Evolutionary conservation across 768 basidiomycete species (phyloP).

Genomic region (Lactarius pseudohatsudake): DNA sequence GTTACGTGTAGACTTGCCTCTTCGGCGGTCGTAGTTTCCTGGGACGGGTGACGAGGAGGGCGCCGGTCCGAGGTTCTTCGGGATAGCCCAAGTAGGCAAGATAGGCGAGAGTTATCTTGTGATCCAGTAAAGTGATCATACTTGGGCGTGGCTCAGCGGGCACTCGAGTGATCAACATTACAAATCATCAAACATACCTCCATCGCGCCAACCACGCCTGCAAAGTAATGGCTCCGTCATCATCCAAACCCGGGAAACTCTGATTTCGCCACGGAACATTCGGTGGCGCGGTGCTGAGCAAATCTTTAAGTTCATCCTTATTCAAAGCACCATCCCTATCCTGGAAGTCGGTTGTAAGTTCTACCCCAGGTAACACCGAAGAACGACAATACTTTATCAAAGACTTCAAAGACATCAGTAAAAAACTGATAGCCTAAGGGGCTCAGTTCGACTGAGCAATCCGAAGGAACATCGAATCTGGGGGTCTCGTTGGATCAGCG

Average conservation of each 20-base stretch:
- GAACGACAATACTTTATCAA: slow-evolving; percentile 71
- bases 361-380: neutral
- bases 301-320: slow-evolving; percentile 73
- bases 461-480: slow-evolving; percentile 90
- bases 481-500: slow-evolving; percentile 13
- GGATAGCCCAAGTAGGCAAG: slow-evolving; percentile 95
- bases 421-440: slow-evolving; percentile 96
- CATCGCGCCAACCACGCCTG: slow-evolving; percentile 99
- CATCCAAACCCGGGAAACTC: slow-evolving; percentile 88
- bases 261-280: slow-evolving; percentile 96
- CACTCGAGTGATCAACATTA: too few species aligned
- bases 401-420: slow-evolving; percentile 93
- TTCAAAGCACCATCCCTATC: slow-evolving; percentile 96
- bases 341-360: slow-evolving; percentile 40
- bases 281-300: slow-evolving; percentile 86
- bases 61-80: slow-evolving; percentile 72
- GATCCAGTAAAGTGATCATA: slow-evolving; percentile 96
- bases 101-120: slow-evolving; percentile 88
- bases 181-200: slow-evolving; percentile 58
- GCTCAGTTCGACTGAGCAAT: slow-evolving; percentile 94
- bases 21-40: slow-evolving; percentile 82
- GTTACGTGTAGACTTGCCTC: slow-evolving; percentile 84
- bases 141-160: slow-evolving; percentile 41
- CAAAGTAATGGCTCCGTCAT: slow-evolving; percentile 87
- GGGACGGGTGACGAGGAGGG: slow-evolving; percentile 81